Conservation (phyloP, 352 stramenopile species). For the Pythium aquatile region DNA sequence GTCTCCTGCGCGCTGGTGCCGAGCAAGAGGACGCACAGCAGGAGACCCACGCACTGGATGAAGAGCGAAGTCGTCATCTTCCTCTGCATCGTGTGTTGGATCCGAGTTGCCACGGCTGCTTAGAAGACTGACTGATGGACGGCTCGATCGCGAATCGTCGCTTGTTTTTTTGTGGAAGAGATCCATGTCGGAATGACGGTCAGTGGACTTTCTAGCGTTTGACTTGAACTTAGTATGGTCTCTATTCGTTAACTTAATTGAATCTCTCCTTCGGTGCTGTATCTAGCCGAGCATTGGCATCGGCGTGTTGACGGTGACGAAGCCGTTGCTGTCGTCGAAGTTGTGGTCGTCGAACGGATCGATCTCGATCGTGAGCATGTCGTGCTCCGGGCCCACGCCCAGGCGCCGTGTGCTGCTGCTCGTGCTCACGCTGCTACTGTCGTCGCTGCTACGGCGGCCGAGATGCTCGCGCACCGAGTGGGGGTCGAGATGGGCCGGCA, state of each 20-base stretch:
- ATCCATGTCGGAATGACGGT: conserved; percentile 10
- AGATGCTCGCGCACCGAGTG: conserved; percentile 22
- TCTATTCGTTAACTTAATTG: conserved; percentile 17
- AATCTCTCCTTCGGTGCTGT: background rate
- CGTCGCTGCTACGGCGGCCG: conserved; percentile 18
- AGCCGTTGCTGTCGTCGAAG: conserved; percentile 17
- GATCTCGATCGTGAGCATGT: conserved; percentile 28
- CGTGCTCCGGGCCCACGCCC: conserved; percentile 16
- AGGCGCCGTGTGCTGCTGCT: background rate
- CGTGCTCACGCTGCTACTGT: conserved; percentile 19
- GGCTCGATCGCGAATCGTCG: conserved; percentile 2
- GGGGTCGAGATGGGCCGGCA: conserved; percentile 17
- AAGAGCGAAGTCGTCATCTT: background rate
- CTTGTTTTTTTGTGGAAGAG: background rate
- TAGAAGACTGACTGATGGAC: background rate
- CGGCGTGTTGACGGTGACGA: conserved; percentile 10
- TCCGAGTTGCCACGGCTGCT: background rate
- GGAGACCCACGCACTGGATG: background rate
- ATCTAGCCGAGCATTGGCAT: conserved; percentile 22
- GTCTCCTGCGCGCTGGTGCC: background rate
- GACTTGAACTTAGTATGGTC: conserved; percentile 17
- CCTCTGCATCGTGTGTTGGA: background rate
- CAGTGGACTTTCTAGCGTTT: conserved; percentile 10
- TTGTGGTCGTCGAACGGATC: conserved; percentile 24
- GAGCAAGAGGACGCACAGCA: conserved; percentile 1